These are phyloP conservation scores for Xylaria intraflava DNA, from an alignment of 495 filamentous ascomycete genomes.

Conservation along the genomic window DNA sequence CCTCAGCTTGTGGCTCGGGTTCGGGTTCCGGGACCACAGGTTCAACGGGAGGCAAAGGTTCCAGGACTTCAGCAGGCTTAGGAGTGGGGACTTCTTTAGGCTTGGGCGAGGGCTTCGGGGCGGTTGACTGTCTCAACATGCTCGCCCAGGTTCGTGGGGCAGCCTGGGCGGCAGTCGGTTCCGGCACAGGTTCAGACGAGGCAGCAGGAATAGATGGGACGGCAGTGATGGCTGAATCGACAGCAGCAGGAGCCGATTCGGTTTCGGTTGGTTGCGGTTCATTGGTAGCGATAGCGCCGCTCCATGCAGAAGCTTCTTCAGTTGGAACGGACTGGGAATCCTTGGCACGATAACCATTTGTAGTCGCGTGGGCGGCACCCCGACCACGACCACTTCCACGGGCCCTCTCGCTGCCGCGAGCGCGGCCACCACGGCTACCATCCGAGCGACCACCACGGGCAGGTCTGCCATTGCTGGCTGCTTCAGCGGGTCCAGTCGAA, in stretches of 20 bases:
- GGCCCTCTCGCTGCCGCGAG: conserved; percentile 33
- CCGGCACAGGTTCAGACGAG: conserved; percentile 20
- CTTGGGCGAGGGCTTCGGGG: conserved; percentile 38
- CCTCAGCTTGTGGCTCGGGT: conserved; percentile 26
- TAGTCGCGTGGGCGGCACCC: conserved; percentile 48
- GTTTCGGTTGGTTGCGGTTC: conserved; percentile 25
- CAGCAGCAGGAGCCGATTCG: conserved; percentile 13
- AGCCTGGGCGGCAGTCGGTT: conserved; percentile 27
- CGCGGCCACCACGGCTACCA: conserved; percentile 63
- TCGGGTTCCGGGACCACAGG: conserved; percentile 27
- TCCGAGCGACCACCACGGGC: conserved; percentile 61
- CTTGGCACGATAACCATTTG: conserved; percentile 43
- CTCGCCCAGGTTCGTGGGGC: conserved; percentile 52
- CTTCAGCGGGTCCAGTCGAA: conserved; percentile 46
- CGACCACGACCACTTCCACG: conserved; percentile 48
- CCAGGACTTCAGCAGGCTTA: conserved; percentile 35
- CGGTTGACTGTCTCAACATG: conserved; percentile 45
- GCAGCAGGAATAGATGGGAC: conserved; percentile 17
- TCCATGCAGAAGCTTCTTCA: conserved; percentile 39
- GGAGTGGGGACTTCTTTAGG: conserved; percentile 37
- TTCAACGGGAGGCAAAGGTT: conserved; percentile 33
- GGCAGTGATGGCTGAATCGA: conserved; percentile 17
- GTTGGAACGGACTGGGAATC: conserved; percentile 48
- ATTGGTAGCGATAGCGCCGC: conserved; percentile 26
- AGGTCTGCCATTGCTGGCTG: conserved; percentile 35